Conservation (phyloP, 2,329 filamentous ascomycete species). For the Diaporthe destruens region DNA sequence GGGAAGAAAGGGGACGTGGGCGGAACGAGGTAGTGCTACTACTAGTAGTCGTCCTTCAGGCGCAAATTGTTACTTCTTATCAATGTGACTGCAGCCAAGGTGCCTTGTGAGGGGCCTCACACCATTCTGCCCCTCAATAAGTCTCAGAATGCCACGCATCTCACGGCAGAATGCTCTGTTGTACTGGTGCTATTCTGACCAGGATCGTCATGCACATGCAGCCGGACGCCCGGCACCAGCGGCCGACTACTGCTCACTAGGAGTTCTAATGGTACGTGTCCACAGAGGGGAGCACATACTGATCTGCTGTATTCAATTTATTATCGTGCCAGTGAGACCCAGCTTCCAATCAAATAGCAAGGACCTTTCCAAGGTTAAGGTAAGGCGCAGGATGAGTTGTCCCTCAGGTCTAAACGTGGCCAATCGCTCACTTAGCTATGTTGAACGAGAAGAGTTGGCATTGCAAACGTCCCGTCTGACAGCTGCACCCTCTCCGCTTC, state of each 20-base stretch:
- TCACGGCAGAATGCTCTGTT: background rate
- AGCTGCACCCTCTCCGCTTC: background rate
- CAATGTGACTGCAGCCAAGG: constrained; percentile 10
- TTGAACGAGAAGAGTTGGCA: background rate
- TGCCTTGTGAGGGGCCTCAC: background rate
- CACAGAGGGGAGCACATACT: background rate
- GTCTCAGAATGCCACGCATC: background rate
- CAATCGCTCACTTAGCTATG: background rate
- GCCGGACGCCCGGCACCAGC: background rate
- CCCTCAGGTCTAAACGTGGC: background rate
- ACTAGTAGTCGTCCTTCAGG: background rate
- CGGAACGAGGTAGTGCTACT: background rate
- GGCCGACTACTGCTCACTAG: background rate
- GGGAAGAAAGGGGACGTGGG: background rate
- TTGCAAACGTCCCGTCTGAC: constrained; percentile 10
- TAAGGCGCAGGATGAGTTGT: constrained; percentile 19
- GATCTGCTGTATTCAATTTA: background rate
- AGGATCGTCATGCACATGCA: background rate
- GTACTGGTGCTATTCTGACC: background rate
- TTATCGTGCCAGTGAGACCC: background rate
- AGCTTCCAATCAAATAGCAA: background rate
- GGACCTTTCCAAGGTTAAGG: background rate
- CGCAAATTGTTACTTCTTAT: constrained; percentile 2
- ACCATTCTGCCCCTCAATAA: background rate
- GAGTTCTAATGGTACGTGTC: background rate